Evolutionary conservation across 2,329 filamentous ascomycete genomes (phyloP).

Genomic region (Fusarium torreyae): DNA sequence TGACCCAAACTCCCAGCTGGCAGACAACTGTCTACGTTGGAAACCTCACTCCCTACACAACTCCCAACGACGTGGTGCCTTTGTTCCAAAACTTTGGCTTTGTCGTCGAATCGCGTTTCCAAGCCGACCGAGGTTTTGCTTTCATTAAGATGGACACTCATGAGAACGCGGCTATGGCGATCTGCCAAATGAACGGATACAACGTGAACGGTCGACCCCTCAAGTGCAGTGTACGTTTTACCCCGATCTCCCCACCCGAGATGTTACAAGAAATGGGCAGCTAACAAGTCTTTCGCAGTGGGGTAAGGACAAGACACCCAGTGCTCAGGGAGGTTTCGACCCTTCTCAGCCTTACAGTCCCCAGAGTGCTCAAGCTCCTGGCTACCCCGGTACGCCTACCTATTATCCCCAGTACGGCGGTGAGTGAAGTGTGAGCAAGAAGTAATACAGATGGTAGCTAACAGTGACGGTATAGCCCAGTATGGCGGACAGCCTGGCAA

Average conservation of each 20-base stretch:
- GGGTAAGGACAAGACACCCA: conserved; percentile 98
- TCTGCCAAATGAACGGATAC: conserved; percentile 97
- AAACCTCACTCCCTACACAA: conserved; percentile 97
- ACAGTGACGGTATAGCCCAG: conserved; percentile 58
- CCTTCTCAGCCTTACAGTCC: conserved; percentile 81
- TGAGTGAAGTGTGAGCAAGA: conserved; percentile 58
- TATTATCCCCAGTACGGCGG: conserved; percentile 97
- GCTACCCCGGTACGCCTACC: conserved; percentile 83
- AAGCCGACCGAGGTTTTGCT: conserved; percentile 96
- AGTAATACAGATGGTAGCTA: conserved; percentile 41
- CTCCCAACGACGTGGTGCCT: conserved; percentile 95
- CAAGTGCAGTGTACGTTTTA: conserved; percentile 93
- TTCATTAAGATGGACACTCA: conserved; percentile 99
- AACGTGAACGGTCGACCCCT: conserved; percentile 96
- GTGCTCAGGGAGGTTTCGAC: conserved; percentile 77
- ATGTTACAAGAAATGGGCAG: conserved; percentile 7
- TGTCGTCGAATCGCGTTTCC: conserved; percentile 97
- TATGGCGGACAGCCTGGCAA: conserved; percentile 77
- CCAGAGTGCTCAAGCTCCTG: conserved; percentile 80
- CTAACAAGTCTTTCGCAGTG: conserved; percentile 72
- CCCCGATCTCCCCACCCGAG: not conserved
- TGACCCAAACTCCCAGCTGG: conserved; percentile 95
- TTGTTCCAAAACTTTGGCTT: conserved; percentile 99
- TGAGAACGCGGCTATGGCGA: conserved; percentile 98
- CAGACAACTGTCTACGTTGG: conserved; percentile 99